Evolutionary conservation across 176 grass and related monocot genomes (phyloP), one percentile per base, ranked within the genome.

Genomic region (Carex littledalei): DNA sequence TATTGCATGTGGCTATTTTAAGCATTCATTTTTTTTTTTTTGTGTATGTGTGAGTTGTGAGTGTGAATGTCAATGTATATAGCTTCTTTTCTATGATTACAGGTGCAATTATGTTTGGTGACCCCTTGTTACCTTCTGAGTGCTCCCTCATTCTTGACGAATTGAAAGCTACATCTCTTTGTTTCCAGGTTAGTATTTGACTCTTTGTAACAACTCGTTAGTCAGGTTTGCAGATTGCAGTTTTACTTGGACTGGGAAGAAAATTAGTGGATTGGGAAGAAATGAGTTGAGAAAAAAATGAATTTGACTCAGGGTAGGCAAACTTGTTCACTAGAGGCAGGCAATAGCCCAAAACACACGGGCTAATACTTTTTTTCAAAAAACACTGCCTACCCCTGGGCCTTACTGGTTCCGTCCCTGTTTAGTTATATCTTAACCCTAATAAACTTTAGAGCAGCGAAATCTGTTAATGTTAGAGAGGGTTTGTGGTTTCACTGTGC

Each of bases 71-170:
- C 20, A 24, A 43, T 31, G 20, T 21, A 31, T 7, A 53, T 55
- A 8, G 22, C 22, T 86, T 20, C 43, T 83, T 71, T 73, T 9
- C 35, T 70, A 69, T 87, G 63, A 57, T n/a, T 54, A 9, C 50
- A 98, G 95, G 95, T 61, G 95, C 95, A 9, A 98, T 98, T 84
- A 98, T 98, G 95, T 98, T 98, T 89, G 95, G 95, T 50, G 95
- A 98, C 73, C 26, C 93, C 54, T 89, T 98, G 77, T 83, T 98
- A 81, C 93, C 88, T 56, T 95, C 93, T 1, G 93, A 98, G 58
- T 98, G 95, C 80, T 92, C 87, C 69, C 85, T 98, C 26, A 98
- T 98, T 80, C 90, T 98, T 39, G 91, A 93, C 88, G 95, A 98
- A 81, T 75, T 98, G 53, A 98, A 98, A 91, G 75, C 85, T 67